phyloP scores from a whole-genome alignment of 2,329 filamentous ascomycete species.

The Aspergillus sp. region DNA sequence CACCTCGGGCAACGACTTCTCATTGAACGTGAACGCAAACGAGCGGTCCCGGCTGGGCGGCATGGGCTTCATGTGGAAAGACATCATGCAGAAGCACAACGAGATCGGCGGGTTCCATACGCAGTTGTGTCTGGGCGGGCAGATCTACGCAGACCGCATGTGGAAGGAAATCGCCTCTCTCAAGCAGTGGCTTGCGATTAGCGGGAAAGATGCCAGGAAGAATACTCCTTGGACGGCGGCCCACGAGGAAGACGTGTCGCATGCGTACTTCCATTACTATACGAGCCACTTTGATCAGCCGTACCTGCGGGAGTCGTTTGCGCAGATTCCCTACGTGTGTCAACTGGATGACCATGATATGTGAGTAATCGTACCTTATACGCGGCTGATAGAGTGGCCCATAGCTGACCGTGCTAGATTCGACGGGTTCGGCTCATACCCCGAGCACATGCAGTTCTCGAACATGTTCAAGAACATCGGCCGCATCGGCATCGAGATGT shows the following conservation, averaged over 20 bases:
- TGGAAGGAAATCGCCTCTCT: conserved; percentile 95
- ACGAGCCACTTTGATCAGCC: conserved; percentile 98
- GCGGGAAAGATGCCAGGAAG: conserved; percentile 88
- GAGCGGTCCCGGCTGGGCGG: conserved; percentile 85
- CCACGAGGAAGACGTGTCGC: conserved; percentile 90
- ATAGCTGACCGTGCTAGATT: conserved; percentile 57
- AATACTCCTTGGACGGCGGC: conserved; percentile 88
- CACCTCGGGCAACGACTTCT: conserved; percentile 95
- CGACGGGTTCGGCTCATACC: conserved; percentile 95
- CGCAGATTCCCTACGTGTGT: conserved; percentile 90
- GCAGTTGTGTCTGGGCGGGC: conserved; percentile 86
- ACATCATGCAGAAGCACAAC: conserved; percentile 93
- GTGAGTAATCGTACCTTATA: conserved; percentile 53
- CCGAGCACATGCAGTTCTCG: conserved; percentile 96
- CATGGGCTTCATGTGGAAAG: conserved; percentile 97
- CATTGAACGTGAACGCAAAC: conserved; percentile 77
- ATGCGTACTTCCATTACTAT: conserved; percentile 99
- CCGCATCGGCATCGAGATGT: conserved; percentile 94
- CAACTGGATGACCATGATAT: conserved; percentile 98
- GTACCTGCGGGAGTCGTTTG: conserved; percentile 89
- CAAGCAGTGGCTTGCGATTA: conserved; percentile 92
- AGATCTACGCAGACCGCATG: conserved; percentile 90
- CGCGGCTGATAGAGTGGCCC: too few relatives aligned
- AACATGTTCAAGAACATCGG: conserved; percentile 99
- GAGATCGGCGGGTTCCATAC: conserved; percentile 95